These are phyloP conservation scores for Gypsophila paniculata DNA, from an alignment of 179 eudicot genomes.

Conservation along the genomic window DNA sequence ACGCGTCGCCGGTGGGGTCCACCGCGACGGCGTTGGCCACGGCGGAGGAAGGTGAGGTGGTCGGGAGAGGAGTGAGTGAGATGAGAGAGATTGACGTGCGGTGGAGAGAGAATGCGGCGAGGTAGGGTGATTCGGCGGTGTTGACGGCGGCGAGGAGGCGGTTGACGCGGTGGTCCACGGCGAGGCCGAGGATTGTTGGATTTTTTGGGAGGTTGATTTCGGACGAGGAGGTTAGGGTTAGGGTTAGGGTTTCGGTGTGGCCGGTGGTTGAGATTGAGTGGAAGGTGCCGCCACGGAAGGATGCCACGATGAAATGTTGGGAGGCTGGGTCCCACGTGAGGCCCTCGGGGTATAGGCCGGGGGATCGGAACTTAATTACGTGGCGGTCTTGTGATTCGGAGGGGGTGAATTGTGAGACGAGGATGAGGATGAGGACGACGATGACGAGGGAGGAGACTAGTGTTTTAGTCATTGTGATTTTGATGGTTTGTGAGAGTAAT, in stretches of 20 bases:
- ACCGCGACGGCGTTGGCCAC: slow-evolving; percentile 58
- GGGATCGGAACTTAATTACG: slow-evolving; percentile 49
- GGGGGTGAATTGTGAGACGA: slow-evolving; percentile 3
- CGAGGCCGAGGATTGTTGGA: slow-evolving; percentile 42
- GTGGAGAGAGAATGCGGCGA: slow-evolving; percentile 57
- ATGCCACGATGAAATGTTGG: slow-evolving; percentile 61
- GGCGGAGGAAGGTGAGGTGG: slow-evolving; percentile 23
- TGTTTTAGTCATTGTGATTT: neutral
- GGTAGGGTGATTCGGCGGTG: slow-evolving; percentile 35
- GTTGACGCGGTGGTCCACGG: slow-evolving; percentile 39
- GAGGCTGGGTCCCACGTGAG: slow-evolving; percentile 51
- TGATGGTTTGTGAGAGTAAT: neutral
- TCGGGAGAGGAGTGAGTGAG: slow-evolving; percentile 53
- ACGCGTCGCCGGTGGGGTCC: slow-evolving; percentile 64
- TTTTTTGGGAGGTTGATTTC: slow-evolving; percentile 1
- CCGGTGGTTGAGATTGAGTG: slow-evolving; percentile 65
- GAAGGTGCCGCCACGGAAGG: slow-evolving; percentile 39
- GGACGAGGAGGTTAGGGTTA: slow-evolving; percentile 31
- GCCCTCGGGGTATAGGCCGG: slow-evolving; percentile 58
- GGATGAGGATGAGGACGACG: slow-evolving; percentile 4
- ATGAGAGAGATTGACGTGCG: slow-evolving; percentile 33
- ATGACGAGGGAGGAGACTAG: neutral
- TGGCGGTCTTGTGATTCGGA: slow-evolving; percentile 33
- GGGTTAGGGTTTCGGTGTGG: slow-evolving; percentile 45
- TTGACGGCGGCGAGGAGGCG: slow-evolving; percentile 63